Conservation (phyloP, 202 grass and related monocot species). For the Saccharum hybrid region DNA sequence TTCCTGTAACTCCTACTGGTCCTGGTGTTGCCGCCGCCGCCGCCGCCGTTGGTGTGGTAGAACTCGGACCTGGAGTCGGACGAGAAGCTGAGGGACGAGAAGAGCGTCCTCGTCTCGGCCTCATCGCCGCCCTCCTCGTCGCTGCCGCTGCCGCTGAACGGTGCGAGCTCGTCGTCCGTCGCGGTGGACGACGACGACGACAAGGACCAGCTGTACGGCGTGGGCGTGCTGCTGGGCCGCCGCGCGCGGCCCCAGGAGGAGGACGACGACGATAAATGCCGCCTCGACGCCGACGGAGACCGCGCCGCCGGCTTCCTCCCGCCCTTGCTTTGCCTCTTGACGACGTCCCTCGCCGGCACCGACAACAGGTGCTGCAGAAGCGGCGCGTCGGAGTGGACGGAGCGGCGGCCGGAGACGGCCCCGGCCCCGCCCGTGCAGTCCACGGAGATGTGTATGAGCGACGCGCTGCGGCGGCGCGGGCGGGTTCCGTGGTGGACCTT, state of each 20-base stretch:
- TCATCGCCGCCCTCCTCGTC: constrained; percentile 48
- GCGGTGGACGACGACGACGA: constrained; percentile 47
- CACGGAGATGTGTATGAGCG: constrained; percentile 60
- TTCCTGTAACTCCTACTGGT: constrained; percentile 26
- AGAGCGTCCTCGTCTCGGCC: constrained; percentile 64
- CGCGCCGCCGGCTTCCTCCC: not conserved
- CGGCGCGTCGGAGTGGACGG: constrained; percentile 46
- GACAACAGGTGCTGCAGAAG: constrained; percentile 17
- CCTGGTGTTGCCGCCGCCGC: not conserved
- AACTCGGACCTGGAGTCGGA: constrained; percentile 74
- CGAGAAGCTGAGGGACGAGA: constrained; percentile 83
- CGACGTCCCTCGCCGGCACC: not conserved
- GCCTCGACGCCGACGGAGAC: constrained; percentile 48
- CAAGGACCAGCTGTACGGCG: constrained; percentile 50
- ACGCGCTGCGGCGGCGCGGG: constrained; percentile 18
- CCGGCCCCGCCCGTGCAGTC: constrained; percentile 46
- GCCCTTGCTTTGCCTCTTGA: constrained; percentile 37
- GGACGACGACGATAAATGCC: constrained; percentile 38
- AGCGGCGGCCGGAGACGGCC: constrained; percentile 39
- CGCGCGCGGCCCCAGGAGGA: constrained; percentile 35
- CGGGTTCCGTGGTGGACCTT: constrained; percentile 32
- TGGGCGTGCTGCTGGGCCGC: constrained; percentile 17
- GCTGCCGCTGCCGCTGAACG: constrained; percentile 56
- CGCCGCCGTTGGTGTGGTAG: constrained; percentile 27
- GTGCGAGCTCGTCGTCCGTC: constrained; percentile 57